phyloP scores from a whole-genome alignment of 305 asterid genomes.

The Coffea humblotiana region DNA sequence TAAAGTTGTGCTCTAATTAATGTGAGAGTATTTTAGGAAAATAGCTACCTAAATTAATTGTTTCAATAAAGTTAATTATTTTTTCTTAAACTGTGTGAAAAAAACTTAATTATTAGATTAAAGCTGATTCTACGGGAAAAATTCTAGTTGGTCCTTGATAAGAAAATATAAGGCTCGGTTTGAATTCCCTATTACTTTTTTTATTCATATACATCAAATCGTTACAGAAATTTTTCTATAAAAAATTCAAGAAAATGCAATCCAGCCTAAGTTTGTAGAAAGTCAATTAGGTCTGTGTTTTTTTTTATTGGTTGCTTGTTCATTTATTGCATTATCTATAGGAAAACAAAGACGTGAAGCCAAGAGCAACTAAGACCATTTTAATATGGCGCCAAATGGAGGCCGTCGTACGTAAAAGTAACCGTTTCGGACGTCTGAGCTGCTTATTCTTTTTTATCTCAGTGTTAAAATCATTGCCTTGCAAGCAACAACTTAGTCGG shows the following conservation, averaged over 20 bases:
- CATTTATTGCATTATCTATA: not conserved
- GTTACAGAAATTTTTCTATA: no score
- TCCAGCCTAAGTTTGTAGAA: not conserved
- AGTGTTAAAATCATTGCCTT: slow-evolving; percentile 10
- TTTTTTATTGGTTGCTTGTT: no score
- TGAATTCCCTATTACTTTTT: no score
- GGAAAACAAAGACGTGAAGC: slow-evolving; percentile 18
- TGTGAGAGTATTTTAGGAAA: no score
- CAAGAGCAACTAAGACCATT: slow-evolving; percentile 10
- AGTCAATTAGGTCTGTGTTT: not conserved
- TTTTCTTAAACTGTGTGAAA: no score
- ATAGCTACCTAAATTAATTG: no score
- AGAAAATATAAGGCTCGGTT: not conserved
- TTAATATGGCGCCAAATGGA: slow-evolving; percentile 38
- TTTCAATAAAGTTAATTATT: no score
- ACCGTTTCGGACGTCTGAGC: slow-evolving; percentile 30
- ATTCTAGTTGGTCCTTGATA: not conserved
- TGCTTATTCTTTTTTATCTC: not conserved
- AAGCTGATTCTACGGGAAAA: not conserved
- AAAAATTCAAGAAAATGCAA: no score
- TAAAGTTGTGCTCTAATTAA: no score
- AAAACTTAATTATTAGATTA: no score
- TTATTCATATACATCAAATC: no score
- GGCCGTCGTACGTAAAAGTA: slow-evolving; percentile 38
- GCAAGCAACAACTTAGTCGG: slow-evolving; percentile 21